These are phyloP conservation scores for Aspergillus affinis DNA, from an alignment of 495 filamentous ascomycete species.

Conservation along the genomic window DNA sequence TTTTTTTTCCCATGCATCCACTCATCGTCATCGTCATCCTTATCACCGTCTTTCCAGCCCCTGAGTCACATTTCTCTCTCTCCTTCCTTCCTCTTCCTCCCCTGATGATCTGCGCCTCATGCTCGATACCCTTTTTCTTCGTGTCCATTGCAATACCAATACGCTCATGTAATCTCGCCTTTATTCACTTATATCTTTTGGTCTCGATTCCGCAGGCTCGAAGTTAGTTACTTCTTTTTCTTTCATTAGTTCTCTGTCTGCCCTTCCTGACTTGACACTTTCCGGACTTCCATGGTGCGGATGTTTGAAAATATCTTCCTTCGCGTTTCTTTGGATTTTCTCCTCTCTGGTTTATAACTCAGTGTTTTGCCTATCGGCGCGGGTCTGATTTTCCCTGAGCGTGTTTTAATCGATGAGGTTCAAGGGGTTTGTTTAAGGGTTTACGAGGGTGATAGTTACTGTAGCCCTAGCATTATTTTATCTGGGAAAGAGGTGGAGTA, in stretches of 20 bases:
- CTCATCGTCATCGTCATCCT: no score
- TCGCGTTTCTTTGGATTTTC: conserved; percentile 2
- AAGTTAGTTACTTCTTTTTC: conserved; percentile 22
- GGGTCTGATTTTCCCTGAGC: no score
- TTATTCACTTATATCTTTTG: background rate
- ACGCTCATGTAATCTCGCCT: conserved; percentile 6
- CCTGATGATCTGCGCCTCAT: conserved; percentile 18
- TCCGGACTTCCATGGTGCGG: background rate
- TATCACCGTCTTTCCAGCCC: conserved; percentile 2
- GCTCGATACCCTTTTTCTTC: conserved; percentile 27
- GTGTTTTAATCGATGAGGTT: background rate
- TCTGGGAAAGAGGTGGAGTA: background rate
- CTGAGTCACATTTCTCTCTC: conserved; percentile 7
- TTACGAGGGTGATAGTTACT: background rate
- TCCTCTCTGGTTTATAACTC: background rate
- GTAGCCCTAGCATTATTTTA: background rate
- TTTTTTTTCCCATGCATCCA: background rate
- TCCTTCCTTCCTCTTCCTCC: background rate
- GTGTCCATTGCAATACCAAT: background rate
- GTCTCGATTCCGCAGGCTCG: conserved; percentile 30
- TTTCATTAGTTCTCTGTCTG: background rate
- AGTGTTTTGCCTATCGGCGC: background rate
- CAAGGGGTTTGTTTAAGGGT: background rate
- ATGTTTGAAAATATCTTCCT: conserved; percentile 5
- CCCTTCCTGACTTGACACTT: no score